These are phyloP conservation scores for Aurantiochytrium sp. DNA, from an alignment of 108 stramenopile species.

Conservation along the genomic window DNA sequence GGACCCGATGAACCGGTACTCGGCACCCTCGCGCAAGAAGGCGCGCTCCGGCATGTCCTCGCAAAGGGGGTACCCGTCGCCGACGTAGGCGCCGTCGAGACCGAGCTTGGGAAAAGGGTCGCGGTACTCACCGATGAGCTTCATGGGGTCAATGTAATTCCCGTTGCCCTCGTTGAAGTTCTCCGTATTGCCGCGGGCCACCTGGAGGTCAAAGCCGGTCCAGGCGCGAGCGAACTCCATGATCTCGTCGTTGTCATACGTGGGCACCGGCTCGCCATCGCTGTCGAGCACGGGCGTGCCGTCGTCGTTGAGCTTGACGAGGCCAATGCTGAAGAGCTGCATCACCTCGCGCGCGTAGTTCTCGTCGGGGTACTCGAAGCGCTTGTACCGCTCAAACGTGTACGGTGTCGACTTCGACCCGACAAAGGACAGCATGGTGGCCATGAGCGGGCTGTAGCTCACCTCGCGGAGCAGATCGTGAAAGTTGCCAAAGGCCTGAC, in stretches of 20 bases:
- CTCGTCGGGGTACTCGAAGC: constrained; percentile 52
- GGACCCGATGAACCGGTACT: constrained; percentile 54
- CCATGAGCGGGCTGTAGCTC: constrained; percentile 62
- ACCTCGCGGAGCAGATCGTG: constrained; percentile 67
- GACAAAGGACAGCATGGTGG: constrained; percentile 54
- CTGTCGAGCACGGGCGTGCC: constrained; percentile 55
- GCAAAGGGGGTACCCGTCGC: constrained; percentile 48
- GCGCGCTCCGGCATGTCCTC: constrained; percentile 28
- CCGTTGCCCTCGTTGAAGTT: not conserved
- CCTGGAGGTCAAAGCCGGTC: constrained; percentile 57
- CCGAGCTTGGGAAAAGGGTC: constrained; percentile 63
- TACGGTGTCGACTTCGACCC: not conserved
- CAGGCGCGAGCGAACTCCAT: constrained; percentile 56
- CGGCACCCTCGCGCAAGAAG: constrained; percentile 60
- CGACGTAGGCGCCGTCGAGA: constrained; percentile 61
- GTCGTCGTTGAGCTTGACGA: constrained; percentile 56
- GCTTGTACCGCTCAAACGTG: not conserved
- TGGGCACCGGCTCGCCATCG: constrained; percentile 41
- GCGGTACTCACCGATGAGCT: not conserved
- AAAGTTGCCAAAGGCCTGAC: constrained; percentile 74
- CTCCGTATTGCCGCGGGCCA: constrained; percentile 54
- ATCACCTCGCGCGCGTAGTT: constrained; percentile 66
- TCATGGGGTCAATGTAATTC: constrained; percentile 64
- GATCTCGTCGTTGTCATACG: constrained; percentile 72
- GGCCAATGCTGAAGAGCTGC: constrained; percentile 69